A percentile compares a stretch with the other conserved stretches of the same genome.
These are phyloP conservation scores for Claviceps africana DNA, from an alignment of 2,329 filamentous ascomycete species.

Conservation along the genomic window DNA sequence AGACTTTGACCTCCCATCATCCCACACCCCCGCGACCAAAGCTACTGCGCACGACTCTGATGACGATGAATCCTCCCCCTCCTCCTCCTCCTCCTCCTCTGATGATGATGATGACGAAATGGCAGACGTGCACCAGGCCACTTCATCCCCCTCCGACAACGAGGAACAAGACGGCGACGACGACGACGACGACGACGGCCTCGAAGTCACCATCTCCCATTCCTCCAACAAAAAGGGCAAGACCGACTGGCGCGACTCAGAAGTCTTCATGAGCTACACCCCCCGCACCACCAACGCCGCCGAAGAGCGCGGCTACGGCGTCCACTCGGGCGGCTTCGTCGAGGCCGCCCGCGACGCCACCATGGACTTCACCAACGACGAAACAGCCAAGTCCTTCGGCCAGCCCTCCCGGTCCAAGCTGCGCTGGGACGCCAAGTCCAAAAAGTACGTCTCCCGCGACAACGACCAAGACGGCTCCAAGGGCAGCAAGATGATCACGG, in stretches of 20 bases:
- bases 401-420: conserved; percentile 60
- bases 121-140: background rate
- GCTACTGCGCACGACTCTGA: conserved; percentile 11
- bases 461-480: conserved; percentile 92
- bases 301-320: conserved; percentile 86
- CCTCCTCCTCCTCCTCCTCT: no score
- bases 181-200: conserved; percentile 46
- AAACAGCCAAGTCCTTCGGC: conserved; percentile 64
- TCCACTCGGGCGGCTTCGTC: conserved; percentile 77
- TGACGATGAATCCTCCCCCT: no score
- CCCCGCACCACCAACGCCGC: conserved; percentile 67
- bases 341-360: conserved; percentile 73
- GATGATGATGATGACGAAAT: conserved; percentile 9
- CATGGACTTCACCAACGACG: conserved; percentile 90
- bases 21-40: background rate
- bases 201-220: conserved; percentile 59
- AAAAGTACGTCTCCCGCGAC: conserved; percentile 80
- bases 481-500: conserved; percentile 57
- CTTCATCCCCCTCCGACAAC: conserved; percentile 8
- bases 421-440: conserved; percentile 94
- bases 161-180: conserved; percentile 28
- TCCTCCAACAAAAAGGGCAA: conserved; percentile 36
- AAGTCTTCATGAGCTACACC: conserved; percentile 94
- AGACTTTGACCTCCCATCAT: conserved; percentile 12
- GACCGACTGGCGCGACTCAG: conserved; percentile 64